Evolutionary conservation across 2,329 filamentous ascomycete genomes (phyloP).

Genomic region (Pseudogymnoascus sp.): DNA sequence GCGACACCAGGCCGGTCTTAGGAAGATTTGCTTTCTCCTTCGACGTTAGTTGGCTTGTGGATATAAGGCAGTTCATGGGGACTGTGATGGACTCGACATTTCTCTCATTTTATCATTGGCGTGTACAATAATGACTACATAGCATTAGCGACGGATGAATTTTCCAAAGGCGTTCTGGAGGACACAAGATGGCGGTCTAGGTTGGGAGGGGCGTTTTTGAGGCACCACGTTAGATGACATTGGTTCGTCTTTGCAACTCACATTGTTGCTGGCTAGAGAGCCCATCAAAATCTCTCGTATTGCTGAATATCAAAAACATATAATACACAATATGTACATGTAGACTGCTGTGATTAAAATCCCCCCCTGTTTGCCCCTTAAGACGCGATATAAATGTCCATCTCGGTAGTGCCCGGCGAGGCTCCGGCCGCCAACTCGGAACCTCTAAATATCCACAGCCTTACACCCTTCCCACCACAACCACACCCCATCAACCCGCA

Average conservation of each 20-base stretch:
- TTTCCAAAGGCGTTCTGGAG: constrained; percentile 4
- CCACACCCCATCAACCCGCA: not conserved
- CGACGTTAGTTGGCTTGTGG: not conserved
- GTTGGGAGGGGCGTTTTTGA: not conserved
- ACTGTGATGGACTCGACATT: not conserved
- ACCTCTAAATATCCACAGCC: constrained; percentile 5
- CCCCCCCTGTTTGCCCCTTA: not conserved
- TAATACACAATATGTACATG: not conserved
- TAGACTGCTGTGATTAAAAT: not conserved
- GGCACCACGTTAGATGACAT: not conserved
- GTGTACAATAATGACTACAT: constrained; percentile 2
- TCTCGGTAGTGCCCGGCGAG: constrained; percentile 3
- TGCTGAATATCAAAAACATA: not conserved
- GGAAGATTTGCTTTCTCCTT: not conserved
- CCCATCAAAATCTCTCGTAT: not conserved
- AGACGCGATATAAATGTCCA: not conserved
- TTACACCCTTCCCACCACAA: not conserved
- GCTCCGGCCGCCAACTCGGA: not conserved
- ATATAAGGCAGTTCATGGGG: not conserved
- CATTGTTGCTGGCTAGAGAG: not conserved
- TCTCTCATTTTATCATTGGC: constrained; percentile 6
- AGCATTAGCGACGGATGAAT: constrained; percentile 5
- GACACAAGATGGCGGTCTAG: not conserved
- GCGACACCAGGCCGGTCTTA: not conserved
- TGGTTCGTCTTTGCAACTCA: not conserved